Evolutionary conservation across 108 stramenopile genomes (phyloP), one percentile per base, ranked within the genome.

Genomic region (Skeletonema tropicum): DNA sequence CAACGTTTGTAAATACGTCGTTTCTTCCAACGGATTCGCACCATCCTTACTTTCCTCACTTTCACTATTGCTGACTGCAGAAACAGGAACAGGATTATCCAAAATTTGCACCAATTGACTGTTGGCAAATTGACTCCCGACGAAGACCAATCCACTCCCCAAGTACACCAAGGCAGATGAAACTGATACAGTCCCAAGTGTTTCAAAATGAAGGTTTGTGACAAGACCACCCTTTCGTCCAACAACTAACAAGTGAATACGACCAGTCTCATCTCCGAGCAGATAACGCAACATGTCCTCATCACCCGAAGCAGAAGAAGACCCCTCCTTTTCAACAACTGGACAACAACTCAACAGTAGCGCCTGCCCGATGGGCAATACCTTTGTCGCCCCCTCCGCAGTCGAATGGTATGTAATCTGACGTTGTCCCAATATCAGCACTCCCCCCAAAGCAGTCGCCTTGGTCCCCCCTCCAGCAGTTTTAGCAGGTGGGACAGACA

Each of bases 41-140:
- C 13, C 65, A 8, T 31, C 65, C 55, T 41, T 36, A 23, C 19
- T 63, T 6, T 29, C 49, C 32, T 19, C 26, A 45, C 68, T 55
- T 14, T 49, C 58, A 32, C 52, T 38, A 11, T 60, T 73, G 30
- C 31, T 38, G 36, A 30, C 52, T 5, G 8, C 42, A 57, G 65
- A 66, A 6, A 84, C 58, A 2, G 80, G 77, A 38, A 92, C 86
- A 17, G 92, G 94, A 60, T 89, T 84, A 64, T 92, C 91, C 60
- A 88, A 87, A 19, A 98, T 94, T 74, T 91, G 87, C 17, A 99
- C 66, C 38, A 98, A 73, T 76, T 97, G 97, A 39, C 89, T 89
- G 80, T 99, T 97, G 1, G 96, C 98, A 76, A 92, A 83, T 15
- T 81, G 66, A 69, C 88, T 89, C 38, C 97, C 99, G 26, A 97